Conservation (phyloP, 306 rosid species). For the Delonix regia region DNA sequence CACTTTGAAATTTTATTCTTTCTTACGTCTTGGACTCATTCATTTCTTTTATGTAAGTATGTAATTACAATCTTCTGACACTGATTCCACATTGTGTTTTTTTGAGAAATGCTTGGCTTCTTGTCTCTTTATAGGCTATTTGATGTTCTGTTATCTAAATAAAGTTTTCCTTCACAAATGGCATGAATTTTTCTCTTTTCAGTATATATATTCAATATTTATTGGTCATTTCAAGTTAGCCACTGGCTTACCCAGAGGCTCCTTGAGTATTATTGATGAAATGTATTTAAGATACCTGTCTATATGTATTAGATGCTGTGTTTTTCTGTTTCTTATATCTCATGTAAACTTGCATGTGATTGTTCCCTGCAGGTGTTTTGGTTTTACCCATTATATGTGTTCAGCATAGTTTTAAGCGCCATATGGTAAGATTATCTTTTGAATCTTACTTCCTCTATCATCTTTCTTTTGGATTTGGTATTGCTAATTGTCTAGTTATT, state of each 20-base stretch:
- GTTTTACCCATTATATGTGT: conserved; percentile 85
- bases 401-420: conserved; percentile 82
- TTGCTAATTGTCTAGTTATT: conserved; percentile 9
- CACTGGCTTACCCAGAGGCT: background rate
- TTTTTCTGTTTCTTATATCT: conserved; percentile 15
- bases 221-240: background rate
- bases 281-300: conserved; percentile 26
- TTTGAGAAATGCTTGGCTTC: background rate
- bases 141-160: background rate
- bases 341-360: conserved; percentile 23
- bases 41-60: conserved; percentile 84
- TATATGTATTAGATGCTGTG: conserved; percentile 16
- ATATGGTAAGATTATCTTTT: conserved; percentile 63
- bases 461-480: conserved; percentile 22
- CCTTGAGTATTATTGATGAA: conserved; percentile 21
- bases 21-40: conserved; percentile 66
- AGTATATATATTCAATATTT: conserved; percentile 2
- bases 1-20: conserved; percentile 63
- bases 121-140: background rate
- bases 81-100: conserved; percentile 2
- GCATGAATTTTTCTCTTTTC: conserved; percentile 18
- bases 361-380: conserved; percentile 66
- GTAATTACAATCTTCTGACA: background rate
- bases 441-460: background rate
- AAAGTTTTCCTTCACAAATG: conserved; percentile 6